A percentile compares a stretch with the other conserved stretches of the same genome.
Conservation (phyloP, 305 asterid species). For the Fraxinus platypoda region DNA sequence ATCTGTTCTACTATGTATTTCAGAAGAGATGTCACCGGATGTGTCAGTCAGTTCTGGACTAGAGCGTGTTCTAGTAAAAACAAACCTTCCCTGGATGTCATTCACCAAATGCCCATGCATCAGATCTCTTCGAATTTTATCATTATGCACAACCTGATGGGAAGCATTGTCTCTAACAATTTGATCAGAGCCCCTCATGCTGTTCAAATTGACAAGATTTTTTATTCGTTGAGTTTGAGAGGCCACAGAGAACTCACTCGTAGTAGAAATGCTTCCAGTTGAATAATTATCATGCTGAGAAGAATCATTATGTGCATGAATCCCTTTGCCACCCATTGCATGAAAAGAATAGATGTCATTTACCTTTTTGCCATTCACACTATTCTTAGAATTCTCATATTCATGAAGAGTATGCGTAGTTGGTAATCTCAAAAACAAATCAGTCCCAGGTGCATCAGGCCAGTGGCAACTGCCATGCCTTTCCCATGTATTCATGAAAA, state of each 20-base stretch:
- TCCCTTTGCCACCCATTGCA: slow-evolving; percentile 37
- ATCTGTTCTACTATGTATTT: slow-evolving; percentile 42
- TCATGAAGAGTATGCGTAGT: slow-evolving; percentile 37
- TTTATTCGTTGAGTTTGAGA: slow-evolving; percentile 48
- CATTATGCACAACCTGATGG: slow-evolving; percentile 40
- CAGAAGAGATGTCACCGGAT: slow-evolving; percentile 47
- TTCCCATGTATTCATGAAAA: slow-evolving; percentile 82
- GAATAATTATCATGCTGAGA: slow-evolving; percentile 42
- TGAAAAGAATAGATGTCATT: slow-evolving; percentile 34
- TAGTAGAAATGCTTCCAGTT: slow-evolving; percentile 34
- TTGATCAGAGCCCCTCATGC: slow-evolving; percentile 41
- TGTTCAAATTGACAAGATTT: slow-evolving; percentile 42
- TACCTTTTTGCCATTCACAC: slow-evolving; percentile 33
- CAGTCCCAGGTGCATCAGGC: slow-evolving; percentile 72
- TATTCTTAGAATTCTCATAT: slow-evolving; percentile 36
- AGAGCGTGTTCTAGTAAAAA: slow-evolving; percentile 77
- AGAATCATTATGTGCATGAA: slow-evolving; percentile 28
- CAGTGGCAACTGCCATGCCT: slow-evolving; percentile 81
- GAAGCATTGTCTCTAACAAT: slow-evolving; percentile 39
- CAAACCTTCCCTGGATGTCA: slow-evolving; percentile 62
- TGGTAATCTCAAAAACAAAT: slow-evolving; percentile 40
- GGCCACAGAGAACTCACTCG: slow-evolving; percentile 40
- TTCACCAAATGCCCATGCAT: slow-evolving; percentile 53
- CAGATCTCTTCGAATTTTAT: slow-evolving; percentile 50
- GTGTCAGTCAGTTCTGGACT: slow-evolving; percentile 93